A percentile compares a stretch with the other conserved stretches of the same genome.
phyloP scores from a whole-genome alignment of 192 early-diverging fungal genomes.

The Cladochytrium replicatum region DNA sequence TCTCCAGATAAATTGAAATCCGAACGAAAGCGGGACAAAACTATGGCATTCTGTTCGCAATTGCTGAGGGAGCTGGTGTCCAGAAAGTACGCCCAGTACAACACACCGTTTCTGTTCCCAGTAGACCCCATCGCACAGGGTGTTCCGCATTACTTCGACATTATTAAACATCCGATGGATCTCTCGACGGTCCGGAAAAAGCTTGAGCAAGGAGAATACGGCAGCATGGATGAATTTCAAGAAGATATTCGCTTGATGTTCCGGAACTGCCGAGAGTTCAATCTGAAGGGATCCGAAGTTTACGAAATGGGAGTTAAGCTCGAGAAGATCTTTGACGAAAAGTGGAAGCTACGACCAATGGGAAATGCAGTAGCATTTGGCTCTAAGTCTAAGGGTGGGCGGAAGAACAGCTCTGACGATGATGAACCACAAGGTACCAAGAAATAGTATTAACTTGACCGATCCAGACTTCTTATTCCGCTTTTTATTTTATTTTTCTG shows the following conservation, averaged over 20 bases:
- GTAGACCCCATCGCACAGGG: slow-evolving; percentile 76
- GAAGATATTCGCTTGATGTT: slow-evolving; percentile 73
- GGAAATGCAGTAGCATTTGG: slow-evolving; percentile 11
- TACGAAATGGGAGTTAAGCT: slow-evolving; percentile 59
- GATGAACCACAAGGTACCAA: slow-evolving; percentile 14
- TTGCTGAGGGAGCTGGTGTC: slow-evolving; percentile 28
- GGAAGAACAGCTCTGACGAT: slow-evolving; percentile 6
- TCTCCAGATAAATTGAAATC: neutral
- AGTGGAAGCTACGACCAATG: slow-evolving; percentile 50
- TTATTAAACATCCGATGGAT: slow-evolving; percentile 88
- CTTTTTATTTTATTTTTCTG: neutral
- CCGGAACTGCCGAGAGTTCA: slow-evolving; percentile 77
- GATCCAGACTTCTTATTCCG: too few species aligned
- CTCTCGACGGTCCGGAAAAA: slow-evolving; percentile 64
- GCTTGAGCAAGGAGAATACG: slow-evolving; percentile 58
- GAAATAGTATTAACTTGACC: too few species aligned
- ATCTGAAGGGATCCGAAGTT: slow-evolving; percentile 52
- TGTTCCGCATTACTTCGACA: slow-evolving; percentile 76
- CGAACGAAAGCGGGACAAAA: slow-evolving; percentile 1
- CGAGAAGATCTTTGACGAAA: slow-evolving; percentile 69
- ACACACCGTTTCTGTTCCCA: slow-evolving; percentile 48
- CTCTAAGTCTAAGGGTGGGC: slow-evolving; percentile 4
- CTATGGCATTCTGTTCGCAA: slow-evolving; percentile 19
- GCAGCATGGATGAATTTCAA: slow-evolving; percentile 54
- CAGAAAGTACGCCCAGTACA: slow-evolving; percentile 21